Evolutionary conservation across 768 basidiomycete genomes (phyloP).

Genomic region (Lentinula edodes): DNA sequence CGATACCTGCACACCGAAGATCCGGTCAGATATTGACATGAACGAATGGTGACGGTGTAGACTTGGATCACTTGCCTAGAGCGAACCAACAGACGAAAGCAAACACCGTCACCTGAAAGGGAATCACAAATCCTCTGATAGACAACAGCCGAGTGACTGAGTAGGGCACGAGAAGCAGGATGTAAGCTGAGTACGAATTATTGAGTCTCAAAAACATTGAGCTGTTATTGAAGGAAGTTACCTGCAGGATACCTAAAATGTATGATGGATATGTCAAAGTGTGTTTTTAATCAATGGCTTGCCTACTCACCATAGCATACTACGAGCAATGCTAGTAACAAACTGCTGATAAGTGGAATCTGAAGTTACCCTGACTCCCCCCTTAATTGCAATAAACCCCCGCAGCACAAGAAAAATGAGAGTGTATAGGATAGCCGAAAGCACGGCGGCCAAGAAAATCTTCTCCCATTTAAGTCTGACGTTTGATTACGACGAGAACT

Average conservation of each 20-base stretch:
- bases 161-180: constrained; percentile 53
- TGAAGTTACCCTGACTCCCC: constrained; percentile 43
- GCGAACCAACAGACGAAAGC: constrained; percentile 45
- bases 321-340: constrained; percentile 53
- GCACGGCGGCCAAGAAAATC: constrained; percentile 54
- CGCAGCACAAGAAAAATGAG: constrained; percentile 58
- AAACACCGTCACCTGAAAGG: constrained; percentile 42
- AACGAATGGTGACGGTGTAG: not conserved
- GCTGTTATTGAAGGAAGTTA: constrained; percentile 21
- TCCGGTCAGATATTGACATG: not conserved
- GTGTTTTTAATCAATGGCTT: not conserved
- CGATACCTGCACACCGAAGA: constrained; percentile 37
- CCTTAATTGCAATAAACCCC: constrained; percentile 46
- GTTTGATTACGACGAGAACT: not conserved
- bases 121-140: constrained; percentile 43
- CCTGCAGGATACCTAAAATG: constrained; percentile 52
- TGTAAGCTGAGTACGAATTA: constrained; percentile 41
- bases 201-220: not conserved
- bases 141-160: constrained; percentile 43
- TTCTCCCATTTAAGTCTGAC: constrained; percentile 14
- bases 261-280: too few relatives aligned
- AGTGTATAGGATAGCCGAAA: constrained; percentile 54
- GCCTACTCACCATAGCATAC: constrained; percentile 61
- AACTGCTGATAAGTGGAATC: constrained; percentile 54
- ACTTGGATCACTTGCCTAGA: constrained; percentile 37